Evolutionary conservation across 1,284 basidiomycete genomes (phyloP), one percentile per base, ranked within the genome.

Genomic region (Ustilago curta): DNA sequence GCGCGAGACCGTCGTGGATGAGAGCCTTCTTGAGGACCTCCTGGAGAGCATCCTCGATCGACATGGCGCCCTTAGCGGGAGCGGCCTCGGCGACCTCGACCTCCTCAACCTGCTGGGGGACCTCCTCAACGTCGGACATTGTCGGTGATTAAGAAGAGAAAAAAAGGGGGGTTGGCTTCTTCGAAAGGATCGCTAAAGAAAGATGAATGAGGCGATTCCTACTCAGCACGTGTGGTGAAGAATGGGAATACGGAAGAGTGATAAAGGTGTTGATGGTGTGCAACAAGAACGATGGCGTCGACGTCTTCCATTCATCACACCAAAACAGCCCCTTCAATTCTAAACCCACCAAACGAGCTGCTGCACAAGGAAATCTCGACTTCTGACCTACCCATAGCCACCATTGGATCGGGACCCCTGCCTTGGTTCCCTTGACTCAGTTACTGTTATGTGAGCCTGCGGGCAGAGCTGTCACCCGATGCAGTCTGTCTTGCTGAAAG

Each of bases 11-110:
- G 86, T 99, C 96, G 89, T 98, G 95, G 78, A 95, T 91, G 82
- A 98, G 91, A 61, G 95, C 92, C 86, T 94, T 96, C 90, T 95
- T 95, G 88, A 95, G 88, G 67, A 95, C 88, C 78, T 95, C 93
- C 90, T 97, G 92, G 86, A 99, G 93, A 84, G 95, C 96, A 64
- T 97, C 95, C 89, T 99, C 96, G 82, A 99, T 94, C 75, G 92
- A 91, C 87, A 99, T 89, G 88, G 95, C 94, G 81, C 95, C 95
- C 80, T 87, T 87, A 88, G 93, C 82, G 56, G 76, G 75, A 57
- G 80, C 77, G 52, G 65, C 92, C 88, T 94, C 93, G 80, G 89
- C 92, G 81, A 87, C 88, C 65, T 95, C 93, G 86, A 88, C 87
- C 79, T 86, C 86, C 84, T 88, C 87, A 79, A 87, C 87, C 67